Evolutionary conservation across 768 basidiomycete genomes (phyloP).

Genomic region (Phylloporus arenicola): DNA sequence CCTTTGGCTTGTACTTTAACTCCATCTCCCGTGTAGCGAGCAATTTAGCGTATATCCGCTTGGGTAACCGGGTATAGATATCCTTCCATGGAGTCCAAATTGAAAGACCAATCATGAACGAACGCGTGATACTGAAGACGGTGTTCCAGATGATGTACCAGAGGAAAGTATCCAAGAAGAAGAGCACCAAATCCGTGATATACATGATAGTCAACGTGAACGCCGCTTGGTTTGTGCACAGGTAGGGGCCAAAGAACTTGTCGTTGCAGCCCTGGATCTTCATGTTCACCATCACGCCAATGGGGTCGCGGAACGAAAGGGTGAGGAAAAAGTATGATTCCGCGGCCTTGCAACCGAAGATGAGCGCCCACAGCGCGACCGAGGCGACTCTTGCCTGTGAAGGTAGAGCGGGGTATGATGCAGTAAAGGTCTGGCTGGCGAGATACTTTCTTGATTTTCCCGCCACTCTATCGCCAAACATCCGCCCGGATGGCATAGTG

Average conservation of each 20-base stretch:
- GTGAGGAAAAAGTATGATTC: slow-evolving; percentile 99
- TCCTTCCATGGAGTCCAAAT: slow-evolving; percentile 99
- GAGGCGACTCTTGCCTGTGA: slow-evolving; percentile 69
- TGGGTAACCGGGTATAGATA: slow-evolving; percentile 92
- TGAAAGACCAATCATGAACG: slow-evolving; percentile 86
- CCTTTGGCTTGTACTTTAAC: slow-evolving; percentile 98
- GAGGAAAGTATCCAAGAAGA: slow-evolving; percentile 98
- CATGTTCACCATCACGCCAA: slow-evolving; percentile 95
- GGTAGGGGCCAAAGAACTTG: slow-evolving; percentile 73
- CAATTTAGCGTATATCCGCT: slow-evolving; percentile 94
- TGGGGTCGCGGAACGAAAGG: slow-evolving; percentile 88
- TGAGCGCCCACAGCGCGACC: slow-evolving; percentile 78
- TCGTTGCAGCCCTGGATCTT: slow-evolving; percentile 87
- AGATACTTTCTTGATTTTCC: slow-evolving; percentile 96
- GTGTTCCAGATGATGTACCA: slow-evolving; percentile 99
- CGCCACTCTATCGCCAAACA: slow-evolving; percentile 97
- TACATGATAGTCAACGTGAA: slow-evolving; percentile 98
- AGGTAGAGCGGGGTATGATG: slow-evolving; percentile 77
- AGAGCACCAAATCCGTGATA: slow-evolving; percentile 93
- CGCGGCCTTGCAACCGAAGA: slow-evolving; percentile 94
- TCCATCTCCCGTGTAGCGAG: slow-evolving; percentile 95
- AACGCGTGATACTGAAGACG: slow-evolving; percentile 81
- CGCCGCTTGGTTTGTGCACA: slow-evolving; percentile 90
- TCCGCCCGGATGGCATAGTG: slow-evolving; percentile 90
- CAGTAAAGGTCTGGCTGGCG: slow-evolving; percentile 97